A percentile compares a stretch with the other conserved stretches of the same genome.
Conservation (phyloP, 192 early-diverging fungal genomes). For the Chytriomyces sp. region DNA sequence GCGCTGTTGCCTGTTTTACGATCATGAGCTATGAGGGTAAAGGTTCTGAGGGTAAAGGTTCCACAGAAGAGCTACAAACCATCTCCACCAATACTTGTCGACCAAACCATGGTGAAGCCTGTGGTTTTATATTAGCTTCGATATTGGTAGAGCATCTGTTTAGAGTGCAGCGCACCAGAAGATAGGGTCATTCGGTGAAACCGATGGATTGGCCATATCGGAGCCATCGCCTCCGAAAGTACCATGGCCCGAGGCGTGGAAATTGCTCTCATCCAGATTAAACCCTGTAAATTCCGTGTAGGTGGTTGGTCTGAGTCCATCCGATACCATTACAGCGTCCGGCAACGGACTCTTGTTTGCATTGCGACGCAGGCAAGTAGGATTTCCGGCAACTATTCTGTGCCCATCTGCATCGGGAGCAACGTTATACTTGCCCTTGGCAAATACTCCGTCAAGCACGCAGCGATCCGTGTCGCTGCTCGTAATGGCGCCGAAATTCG, state of each 20-base stretch:
- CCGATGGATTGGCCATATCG: neutral
- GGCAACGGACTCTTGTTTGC: neutral
- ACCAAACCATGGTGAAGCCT: conserved; percentile 12
- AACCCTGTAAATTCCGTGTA: conserved; percentile 1
- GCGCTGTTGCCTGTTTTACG: no score
- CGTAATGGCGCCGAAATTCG: neutral
- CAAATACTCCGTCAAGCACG: conserved; percentile 3
- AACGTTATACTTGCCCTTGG: neutral
- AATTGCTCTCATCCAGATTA: neutral
- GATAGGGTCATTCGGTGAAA: conserved; percentile 12
- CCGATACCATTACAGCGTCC: neutral
- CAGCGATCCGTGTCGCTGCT: conserved; percentile 6
- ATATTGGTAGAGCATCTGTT: neutral
- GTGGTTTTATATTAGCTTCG: neutral
- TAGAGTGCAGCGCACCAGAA: neutral
- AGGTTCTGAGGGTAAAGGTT: no score
- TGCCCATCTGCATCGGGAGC: conserved; percentile 1
- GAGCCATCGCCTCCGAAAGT: conserved; percentile 4
- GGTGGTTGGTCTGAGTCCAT: neutral
- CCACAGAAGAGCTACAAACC: no score
- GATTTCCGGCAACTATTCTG: neutral
- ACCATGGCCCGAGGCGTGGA: conserved; percentile 16
- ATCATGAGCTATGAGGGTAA: no score
- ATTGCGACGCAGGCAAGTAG: conserved; percentile 14
- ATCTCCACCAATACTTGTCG: conserved; percentile 15